Conservation (phyloP, 176 grass and related monocot genomes). For the Juncus effusus region DNA sequence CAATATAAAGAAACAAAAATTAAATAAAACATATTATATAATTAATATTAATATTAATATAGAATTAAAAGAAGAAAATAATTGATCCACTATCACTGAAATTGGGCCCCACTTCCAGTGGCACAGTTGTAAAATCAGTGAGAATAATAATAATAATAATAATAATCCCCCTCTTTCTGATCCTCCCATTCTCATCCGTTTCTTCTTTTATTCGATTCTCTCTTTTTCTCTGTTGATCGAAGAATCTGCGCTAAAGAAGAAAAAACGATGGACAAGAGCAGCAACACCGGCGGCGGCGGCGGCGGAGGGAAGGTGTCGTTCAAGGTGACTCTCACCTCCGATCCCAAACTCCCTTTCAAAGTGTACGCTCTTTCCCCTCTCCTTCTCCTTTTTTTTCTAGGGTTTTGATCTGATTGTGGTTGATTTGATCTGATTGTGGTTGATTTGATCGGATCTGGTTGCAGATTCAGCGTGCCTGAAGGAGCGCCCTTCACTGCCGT, state of each 20-base stretch:
- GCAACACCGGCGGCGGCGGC: conserved; percentile 30
- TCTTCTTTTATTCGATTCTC: not conserved
- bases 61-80: too few relatives aligned
- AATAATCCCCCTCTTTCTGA: not conserved
- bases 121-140: not conserved
- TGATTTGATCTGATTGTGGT: conserved; percentile 16
- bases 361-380: conserved; percentile 41
- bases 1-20: too few relatives aligned
- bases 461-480: conserved; percentile 98
- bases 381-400: conserved; percentile 17
- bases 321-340: conserved; percentile 95
- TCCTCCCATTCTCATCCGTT: not conserved
- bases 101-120: not conserved
- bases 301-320: conserved; percentile 91
- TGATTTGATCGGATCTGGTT: conserved; percentile 5
- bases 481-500: conserved; percentile 95
- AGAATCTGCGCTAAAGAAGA: not conserved
- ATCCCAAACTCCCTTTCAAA: conserved; percentile 99
- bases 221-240: not conserved
- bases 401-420: not conserved
- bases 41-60: too few relatives aligned
- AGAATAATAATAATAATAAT: not conserved
- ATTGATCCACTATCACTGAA: too few relatives aligned
- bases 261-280: conserved; percentile 29
- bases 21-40: too few relatives aligned